A percentile compares a stretch with the other conserved stretches of the same genome.
phyloP scores from a whole-genome alignment of 2,329 filamentous ascomycete species.

The Paraconiothyrium sp. region DNA sequence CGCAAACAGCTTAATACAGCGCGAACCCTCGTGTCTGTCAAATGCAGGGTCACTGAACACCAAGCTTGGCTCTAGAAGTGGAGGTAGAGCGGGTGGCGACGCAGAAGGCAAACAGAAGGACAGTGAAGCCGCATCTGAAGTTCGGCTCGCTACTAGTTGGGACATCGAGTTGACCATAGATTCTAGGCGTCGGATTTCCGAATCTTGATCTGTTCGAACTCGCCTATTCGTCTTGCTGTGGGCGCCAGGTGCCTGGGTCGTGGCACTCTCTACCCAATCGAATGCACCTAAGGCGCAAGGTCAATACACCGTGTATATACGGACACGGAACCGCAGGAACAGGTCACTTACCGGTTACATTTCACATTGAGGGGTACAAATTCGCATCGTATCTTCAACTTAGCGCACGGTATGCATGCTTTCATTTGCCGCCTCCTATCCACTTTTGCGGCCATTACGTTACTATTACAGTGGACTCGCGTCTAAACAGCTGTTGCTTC shows the following conservation, averaged over 20 bases:
- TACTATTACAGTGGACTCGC: neutral
- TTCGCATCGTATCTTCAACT: slow-evolving; percentile 17
- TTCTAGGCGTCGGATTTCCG: slow-evolving; percentile 15
- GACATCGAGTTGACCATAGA: slow-evolving; percentile 20
- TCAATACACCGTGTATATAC: slow-evolving; percentile 8
- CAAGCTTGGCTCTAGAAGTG: neutral
- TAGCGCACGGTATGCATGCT: slow-evolving; percentile 19
- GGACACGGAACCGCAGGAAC: neutral
- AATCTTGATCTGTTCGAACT: neutral
- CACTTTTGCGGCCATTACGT: neutral
- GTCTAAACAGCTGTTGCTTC: neutral
- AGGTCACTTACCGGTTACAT: slow-evolving; percentile 17
- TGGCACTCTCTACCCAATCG: slow-evolving; percentile 17
- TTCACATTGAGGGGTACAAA: neutral
- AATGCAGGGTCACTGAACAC: neutral
- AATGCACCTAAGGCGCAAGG: slow-evolving; percentile 6
- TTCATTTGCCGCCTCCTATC: slow-evolving; percentile 12
- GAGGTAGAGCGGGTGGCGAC: neutral
- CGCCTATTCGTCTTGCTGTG: slow-evolving; percentile 10
- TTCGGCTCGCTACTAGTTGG: neutral
- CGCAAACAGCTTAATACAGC: slow-evolving; percentile 10
- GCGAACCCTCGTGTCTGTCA: slow-evolving; percentile 5
- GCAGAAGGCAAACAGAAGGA: neutral
- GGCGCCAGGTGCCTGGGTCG: slow-evolving; percentile 16
- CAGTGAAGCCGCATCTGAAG: neutral